These are phyloP conservation scores for Aspergillus fischeri DNA, from an alignment of 2,329 filamentous ascomycete genomes.

Conservation along the genomic window DNA sequence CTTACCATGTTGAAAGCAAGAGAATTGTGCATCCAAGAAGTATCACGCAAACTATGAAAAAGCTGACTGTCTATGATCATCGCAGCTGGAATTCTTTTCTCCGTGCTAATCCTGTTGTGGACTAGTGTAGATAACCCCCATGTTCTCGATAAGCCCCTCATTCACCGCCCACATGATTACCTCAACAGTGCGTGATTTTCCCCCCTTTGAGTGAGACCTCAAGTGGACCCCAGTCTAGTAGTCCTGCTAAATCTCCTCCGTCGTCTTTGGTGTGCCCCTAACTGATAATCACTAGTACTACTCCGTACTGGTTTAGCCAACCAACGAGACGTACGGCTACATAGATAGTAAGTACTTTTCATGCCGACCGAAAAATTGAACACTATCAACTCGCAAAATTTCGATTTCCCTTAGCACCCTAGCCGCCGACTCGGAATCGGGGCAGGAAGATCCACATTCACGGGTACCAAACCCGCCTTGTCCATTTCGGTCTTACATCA, in stretches of 20 bases:
- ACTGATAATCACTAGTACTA: background rate
- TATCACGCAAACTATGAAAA: background rate
- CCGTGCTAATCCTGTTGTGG: background rate
- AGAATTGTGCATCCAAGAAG: background rate
- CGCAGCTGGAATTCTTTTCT: background rate
- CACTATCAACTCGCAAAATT: background rate
- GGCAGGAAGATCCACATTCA: slow-evolving; percentile 17
- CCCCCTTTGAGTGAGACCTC: background rate
- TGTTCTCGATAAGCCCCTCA: slow-evolving; percentile 8
- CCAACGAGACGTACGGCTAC: background rate
- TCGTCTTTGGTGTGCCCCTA: background rate
- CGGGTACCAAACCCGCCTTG: slow-evolving; percentile 15
- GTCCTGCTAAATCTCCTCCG: background rate
- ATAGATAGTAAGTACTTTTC: background rate
- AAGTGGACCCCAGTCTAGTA: background rate
- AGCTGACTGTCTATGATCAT: background rate
- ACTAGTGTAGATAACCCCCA: background rate
- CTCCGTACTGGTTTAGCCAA: background rate
- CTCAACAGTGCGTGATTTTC: slow-evolving; percentile 1
- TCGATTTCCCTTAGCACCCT: background rate
- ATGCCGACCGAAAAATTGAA: slow-evolving; percentile 1
- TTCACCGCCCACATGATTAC: slow-evolving; percentile 16
- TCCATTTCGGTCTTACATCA: slow-evolving; percentile 14
- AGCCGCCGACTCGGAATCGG: slow-evolving; percentile 1
- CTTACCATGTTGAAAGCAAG: background rate